Evolutionary conservation across 306 rosid genomes (phyloP), one percentile per base, ranked within the genome.

Genomic region (Fagus sylvatica): DNA sequence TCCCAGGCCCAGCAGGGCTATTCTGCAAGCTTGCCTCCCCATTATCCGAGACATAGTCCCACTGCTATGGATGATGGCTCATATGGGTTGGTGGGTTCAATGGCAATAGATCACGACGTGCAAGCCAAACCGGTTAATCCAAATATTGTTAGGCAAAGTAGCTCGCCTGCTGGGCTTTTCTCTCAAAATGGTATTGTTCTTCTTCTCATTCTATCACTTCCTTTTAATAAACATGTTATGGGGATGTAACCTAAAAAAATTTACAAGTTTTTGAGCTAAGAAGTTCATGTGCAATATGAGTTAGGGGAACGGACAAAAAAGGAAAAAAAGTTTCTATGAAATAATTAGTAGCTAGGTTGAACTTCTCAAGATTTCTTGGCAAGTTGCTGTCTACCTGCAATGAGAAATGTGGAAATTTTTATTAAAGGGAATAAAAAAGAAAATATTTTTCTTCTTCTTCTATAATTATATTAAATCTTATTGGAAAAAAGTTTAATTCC

Each of bases 41-140:
- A 94, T 75, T 94, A 94, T 81, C 98, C 95, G 22, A 86, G 93
- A 41, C 91, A 85, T 33, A 80, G 71, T 84, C 81, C 90, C 55
- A 53, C 81, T 30, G 66, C 81, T 13, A 54, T 88, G 84, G 87
- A 46, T 43, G 49, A 86, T 61, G 76, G 74, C 64, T 84, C 92
- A 2, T 85, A 78, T 80, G 93, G 90, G 10, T 69, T 87, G 71
- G 40, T 82, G 73, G 85, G 79, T 80, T 89, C 96, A 4, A 53
- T 77, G 72, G 77, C 84, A 78, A 46, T 76, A 80, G 89, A 85
- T 32, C 85, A 49, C 11, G 82, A 78, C 57, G 36, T 82, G 2
- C 74, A 72, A 1, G 13, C 78, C 12, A 91, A 86, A 69, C 40
- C 74, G 7, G 79, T 72, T 53, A 62, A 30, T 69, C 72, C 90